Conservation (phyloP, 768 basidiomycete species). For the Boletus subparvulus region DNA sequence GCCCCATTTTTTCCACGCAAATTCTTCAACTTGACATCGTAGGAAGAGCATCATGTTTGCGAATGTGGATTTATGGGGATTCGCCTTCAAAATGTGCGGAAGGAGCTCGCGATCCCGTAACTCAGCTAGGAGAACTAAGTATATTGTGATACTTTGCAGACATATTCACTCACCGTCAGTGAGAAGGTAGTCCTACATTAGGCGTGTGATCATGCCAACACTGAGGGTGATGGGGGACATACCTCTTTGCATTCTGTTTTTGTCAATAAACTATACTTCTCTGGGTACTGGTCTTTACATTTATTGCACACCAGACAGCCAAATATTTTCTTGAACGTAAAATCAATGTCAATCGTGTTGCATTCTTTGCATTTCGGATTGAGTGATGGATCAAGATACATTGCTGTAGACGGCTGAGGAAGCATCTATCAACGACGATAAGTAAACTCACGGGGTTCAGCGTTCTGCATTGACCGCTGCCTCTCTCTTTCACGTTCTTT, state of each 20-base stretch:
- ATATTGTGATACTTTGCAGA: neutral
- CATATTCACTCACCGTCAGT: constrained; percentile 70
- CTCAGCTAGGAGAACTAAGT: constrained; percentile 59
- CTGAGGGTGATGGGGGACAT: constrained; percentile 19
- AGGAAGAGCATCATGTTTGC: constrained; percentile 99
- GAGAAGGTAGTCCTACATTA: constrained; percentile 80
- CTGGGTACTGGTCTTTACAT: constrained; percentile 87
- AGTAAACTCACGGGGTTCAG: constrained; percentile 61
- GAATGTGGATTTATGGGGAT: constrained; percentile 92
- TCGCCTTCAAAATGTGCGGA: constrained; percentile 91
- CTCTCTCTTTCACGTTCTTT: constrained; percentile 83
- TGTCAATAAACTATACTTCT: constrained; percentile 91
- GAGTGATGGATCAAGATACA: constrained; percentile 66
- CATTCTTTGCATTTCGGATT: constrained; percentile 91
- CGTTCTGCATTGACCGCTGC: constrained; percentile 69
- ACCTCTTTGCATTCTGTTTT: constrained; percentile 99
- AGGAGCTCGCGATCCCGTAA: constrained; percentile 88
- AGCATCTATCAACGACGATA: neutral
- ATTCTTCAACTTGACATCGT: constrained; percentile 90
- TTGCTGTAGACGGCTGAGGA: constrained; percentile 47
- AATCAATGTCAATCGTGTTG: constrained; percentile 84
- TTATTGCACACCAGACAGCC: constrained; percentile 81
- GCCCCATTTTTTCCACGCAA: constrained; percentile 98
- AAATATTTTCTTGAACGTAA: constrained; percentile 78
- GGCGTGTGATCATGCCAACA: neutral